Base-by-base conservation (phyloP, 768 basidiomycete genomes). In the Sporobolomyces pararoseus region DNA sequence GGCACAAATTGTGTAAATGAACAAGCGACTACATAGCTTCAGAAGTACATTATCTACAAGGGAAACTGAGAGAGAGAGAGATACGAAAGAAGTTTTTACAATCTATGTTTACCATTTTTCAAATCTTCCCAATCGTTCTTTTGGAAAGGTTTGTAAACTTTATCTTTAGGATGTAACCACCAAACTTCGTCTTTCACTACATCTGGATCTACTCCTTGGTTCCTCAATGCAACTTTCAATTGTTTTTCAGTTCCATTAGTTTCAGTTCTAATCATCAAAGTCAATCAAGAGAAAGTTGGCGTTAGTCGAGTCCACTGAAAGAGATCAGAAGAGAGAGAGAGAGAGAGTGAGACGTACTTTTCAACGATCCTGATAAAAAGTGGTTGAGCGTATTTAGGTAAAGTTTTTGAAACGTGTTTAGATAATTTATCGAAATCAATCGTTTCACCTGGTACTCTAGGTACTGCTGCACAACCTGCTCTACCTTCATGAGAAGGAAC, bases 381-480 rank as follows among this genome's bases (percentile, higher is more conserved):
- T 7, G 74, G 74, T 53, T 61, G 61, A 1, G 74, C 74, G 62
- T 72, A 75, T 37, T 61, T 66, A 1, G 74, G 74, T 46, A 75
- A 44, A 31, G 49, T 47, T 42, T 47, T 63, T 21, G 34, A 23
- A 9, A 72, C 74, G 62, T 75, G 70, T 29, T 12, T 6, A 14
- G 53, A 42, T 17, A 75, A 64, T n/a, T 23, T 23, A 7, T 17
- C 39, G 25, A 69, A 44, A 53, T 75, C 71, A 58, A 72, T 27
- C 14, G 35, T 17, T 3, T 25, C 32, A 4, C 42, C 21, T n/a
- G n/a, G n/a, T 7, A 34, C 17, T 1, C 29, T 31, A 6, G 71
- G 66, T 14, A 75, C 65, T 2, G 74, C 74, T 23, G 64, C 74
- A 42, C 74, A 75, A 1, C 74, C 74, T 7, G 74, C 74, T 14